These are phyloP conservation scores for Aegilops umbellulata DNA, from an alignment of 176 grass and related monocot genomes.

Conservation along the genomic window DNA sequence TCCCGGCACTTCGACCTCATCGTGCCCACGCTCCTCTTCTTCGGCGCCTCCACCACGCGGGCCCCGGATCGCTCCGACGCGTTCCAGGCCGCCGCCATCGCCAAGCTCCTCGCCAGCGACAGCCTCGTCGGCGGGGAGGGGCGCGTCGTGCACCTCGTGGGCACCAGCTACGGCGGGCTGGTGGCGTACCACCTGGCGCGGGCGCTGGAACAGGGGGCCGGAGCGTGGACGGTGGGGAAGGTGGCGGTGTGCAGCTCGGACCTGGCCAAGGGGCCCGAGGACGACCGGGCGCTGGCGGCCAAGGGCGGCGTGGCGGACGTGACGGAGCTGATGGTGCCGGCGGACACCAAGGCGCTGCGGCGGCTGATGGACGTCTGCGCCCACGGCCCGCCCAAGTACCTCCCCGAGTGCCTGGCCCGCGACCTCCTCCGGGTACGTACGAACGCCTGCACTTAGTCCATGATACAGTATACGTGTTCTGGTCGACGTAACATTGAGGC, in stretches of 20 bases:
- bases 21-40: conserved; percentile 87
- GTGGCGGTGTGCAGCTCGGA: conserved; percentile 76
- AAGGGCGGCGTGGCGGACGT: conserved; percentile 51
- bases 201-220: conserved; percentile 14
- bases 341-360: conserved; percentile 37
- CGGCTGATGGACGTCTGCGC: conserved; percentile 49
- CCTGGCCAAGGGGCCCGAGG: conserved; percentile 56
- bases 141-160: conserved; percentile 48
- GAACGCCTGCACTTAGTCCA: too few relatives aligned
- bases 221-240: conserved; percentile 17
- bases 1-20: conserved; percentile 67
- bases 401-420: conserved; percentile 69
- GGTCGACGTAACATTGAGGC: not conserved
- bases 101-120: conserved; percentile 32
- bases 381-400: conserved; percentile 51
- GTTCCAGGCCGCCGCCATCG: conserved; percentile 73
- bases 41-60: conserved; percentile 67
- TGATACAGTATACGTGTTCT: not conserved
- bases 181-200: conserved; percentile 81
- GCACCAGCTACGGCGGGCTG: conserved; percentile 93
- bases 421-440: conserved; percentile 57
- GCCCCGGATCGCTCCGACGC: conserved; percentile 66
- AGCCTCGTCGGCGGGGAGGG: not conserved
- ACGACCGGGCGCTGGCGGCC: conserved; percentile 56
- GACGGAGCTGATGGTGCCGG: conserved; percentile 52